Percentiles rank a stretch among this genome's conserved stretches.
Evolutionary conservation across 179 eudicot species (phyloP).

Genomic region (Nepenthes alata): DNA sequence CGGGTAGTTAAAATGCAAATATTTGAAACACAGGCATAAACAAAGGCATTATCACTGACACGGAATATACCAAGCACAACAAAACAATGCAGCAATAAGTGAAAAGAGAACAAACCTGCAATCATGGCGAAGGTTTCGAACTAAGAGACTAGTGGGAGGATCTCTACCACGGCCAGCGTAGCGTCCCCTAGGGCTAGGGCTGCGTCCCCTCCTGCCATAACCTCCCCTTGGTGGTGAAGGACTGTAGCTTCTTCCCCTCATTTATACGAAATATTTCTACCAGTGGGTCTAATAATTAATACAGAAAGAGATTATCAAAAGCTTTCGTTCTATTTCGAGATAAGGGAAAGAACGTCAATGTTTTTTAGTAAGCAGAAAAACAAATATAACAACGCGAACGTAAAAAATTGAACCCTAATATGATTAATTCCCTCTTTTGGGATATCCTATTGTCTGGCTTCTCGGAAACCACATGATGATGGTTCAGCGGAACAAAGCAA

Average conservation of each 20-base stretch:
- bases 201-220: slow-evolving; percentile 49
- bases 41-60: neutral
- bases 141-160: slow-evolving; percentile 74
- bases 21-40: neutral
- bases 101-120: slow-evolving; percentile 44
- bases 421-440: too few species aligned
- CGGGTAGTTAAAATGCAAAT: neutral
- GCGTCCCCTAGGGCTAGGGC: slow-evolving; percentile 73
- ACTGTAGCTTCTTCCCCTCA: slow-evolving; percentile 83
- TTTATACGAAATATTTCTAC: slow-evolving; percentile 2
- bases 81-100: neutral
- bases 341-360: too few species aligned
- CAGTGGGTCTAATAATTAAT: too few species aligned
- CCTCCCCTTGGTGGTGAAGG: slow-evolving; percentile 79
- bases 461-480: too few species aligned
- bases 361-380: too few species aligned
- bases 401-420: too few species aligned
- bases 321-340: too few species aligned
- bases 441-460: too few species aligned
- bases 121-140: slow-evolving; percentile 78
- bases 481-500: too few species aligned
- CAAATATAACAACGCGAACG: too few species aligned
- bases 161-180: slow-evolving; percentile 50
- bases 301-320: too few species aligned
- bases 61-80: neutral